Conservation (phyloP, 192 early-diverging fungal genomes). For the Diversispora eburnea region DNA sequence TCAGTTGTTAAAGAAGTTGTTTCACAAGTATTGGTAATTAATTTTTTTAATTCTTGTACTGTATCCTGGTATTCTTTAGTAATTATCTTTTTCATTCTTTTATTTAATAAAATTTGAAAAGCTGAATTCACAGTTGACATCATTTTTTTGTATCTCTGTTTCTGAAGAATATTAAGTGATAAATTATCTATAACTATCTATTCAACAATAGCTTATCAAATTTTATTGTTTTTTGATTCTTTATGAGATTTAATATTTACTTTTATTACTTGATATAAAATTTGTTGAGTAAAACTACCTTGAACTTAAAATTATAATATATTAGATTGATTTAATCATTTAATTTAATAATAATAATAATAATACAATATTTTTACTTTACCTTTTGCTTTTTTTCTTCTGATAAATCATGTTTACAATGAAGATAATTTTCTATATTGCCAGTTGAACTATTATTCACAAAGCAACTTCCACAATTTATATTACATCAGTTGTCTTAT, state of each 20-base stretch:
- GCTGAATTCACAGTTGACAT: not conserved
- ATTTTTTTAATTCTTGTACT: not conserved
- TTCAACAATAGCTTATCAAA: constrained; percentile 12
- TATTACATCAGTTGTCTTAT: not conserved
- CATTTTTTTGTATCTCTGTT: not conserved
- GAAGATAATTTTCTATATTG: constrained; percentile 10
- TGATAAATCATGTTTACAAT: not conserved
- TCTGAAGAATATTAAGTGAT: not conserved
- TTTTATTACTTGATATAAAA: not conserved
- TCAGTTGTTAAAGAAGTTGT: not conserved
- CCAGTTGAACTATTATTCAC: not conserved
- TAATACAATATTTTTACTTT: no score
- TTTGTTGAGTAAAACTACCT: not conserved
- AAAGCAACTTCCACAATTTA: not conserved
- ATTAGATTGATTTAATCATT: constrained; percentile 1
- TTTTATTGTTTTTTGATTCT: not conserved
- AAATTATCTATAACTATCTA: not conserved
- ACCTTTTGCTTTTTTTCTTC: not conserved
- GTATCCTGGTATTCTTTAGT: not conserved
- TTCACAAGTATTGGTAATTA: not conserved
- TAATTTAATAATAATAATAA: not conserved
- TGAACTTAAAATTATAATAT: not conserved
- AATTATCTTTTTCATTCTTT: constrained; percentile 8
- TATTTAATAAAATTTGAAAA: not conserved
- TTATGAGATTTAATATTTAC: not conserved